Evolutionary conservation across 257 asterid genomes (phyloP), one percentile per base, ranked within the genome.

Genomic region (Primulina huaijiensis): DNA sequence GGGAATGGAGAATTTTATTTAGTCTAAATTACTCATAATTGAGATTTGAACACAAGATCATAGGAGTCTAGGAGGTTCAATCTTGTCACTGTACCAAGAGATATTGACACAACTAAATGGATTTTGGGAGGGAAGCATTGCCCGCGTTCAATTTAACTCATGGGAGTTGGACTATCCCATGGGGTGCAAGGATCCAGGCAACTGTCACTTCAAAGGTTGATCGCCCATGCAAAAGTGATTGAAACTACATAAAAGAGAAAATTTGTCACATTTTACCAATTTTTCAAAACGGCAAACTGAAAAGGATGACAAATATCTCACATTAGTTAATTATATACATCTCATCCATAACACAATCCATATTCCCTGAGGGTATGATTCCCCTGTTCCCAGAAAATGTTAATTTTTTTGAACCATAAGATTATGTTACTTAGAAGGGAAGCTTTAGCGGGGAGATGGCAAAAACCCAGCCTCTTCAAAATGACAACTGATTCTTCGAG

Each of bases 241-340:
- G 31, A 21, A 58, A 58, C 29, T 8, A 7, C 63, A 2, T 5
- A 58, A 19, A 27, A 58, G 21, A 20, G 57, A 6, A 5, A 5
- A 5, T 50, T 50, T 50, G 57, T 20, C 57, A 50, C 20, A 12
- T 43, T 11, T 43, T 16, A 5, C 57, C 7, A 5, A 50, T 14
- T 50, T 55, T 27, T 33, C 27, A 29, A 69, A 75, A 77, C 16
- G 72, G 19, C 60, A 70, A 77, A 75, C 62, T 62, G 68, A 4
- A 72, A 69, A 66, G 58, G 74, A 74, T 25, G 70, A 61, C 46
- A 29, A 76, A 46, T 63, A 75, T 70, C 69, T 80, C 74, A 37
- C 72, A 82, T 76, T 68, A 35, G 75, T 46, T 35, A 65, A 65
- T 46, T 23, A 73, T 68, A 74, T 52, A 72, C 72, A 74, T 76